Evolutionary conservation across 495 filamentous ascomycete genomes (phyloP).

Genomic region (Daldinia bambusicola): DNA sequence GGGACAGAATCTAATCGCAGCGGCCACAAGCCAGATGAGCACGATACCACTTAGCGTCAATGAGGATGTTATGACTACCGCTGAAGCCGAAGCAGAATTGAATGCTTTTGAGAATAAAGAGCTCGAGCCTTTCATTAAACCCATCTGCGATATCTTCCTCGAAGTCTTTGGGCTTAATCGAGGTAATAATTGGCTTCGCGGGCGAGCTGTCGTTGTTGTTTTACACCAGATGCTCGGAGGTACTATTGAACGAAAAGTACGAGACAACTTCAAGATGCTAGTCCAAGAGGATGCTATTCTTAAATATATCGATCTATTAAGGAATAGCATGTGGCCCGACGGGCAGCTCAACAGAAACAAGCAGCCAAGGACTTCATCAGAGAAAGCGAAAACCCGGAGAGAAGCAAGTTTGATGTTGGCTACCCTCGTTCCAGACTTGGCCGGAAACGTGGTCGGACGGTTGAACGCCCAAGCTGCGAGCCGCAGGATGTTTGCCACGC

Average conservation of each 20-base stretch:
- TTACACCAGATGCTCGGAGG: constrained; percentile 84
- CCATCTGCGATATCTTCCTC: constrained; percentile 96
- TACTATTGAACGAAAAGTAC: constrained; percentile 93
- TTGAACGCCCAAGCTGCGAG: constrained; percentile 86
- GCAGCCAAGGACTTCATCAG: constrained; percentile 66
- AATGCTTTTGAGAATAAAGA: constrained; percentile 92
- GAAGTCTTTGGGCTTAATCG: constrained; percentile 95
- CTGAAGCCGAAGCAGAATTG: constrained; percentile 94
- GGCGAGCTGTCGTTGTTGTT: constrained; percentile 94
- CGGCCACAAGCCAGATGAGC: constrained; percentile 80
- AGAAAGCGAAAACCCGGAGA: constrained; percentile 74
- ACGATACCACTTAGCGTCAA: constrained; percentile 59
- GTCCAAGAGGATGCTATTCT: constrained; percentile 81
- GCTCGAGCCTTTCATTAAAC: constrained; percentile 94
- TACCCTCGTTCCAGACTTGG: constrained; percentile 82
- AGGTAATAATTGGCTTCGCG: constrained; percentile 93
- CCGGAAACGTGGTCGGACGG: constrained; percentile 84
- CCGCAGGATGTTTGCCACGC: constrained; percentile 78
- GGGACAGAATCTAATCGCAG: constrained; percentile 90
- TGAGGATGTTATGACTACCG: constrained; percentile 69
- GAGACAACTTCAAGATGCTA: constrained; percentile 76
- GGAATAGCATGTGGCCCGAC: constrained; percentile 82
- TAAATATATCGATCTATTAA: constrained; percentile 75
- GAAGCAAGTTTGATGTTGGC: constrained; percentile 85
- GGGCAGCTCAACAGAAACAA: constrained; percentile 65